Base-by-base conservation (phyloP, 2,329 filamentous ascomycete genomes). In the Mycosphaerelloides madeirae region DNA sequence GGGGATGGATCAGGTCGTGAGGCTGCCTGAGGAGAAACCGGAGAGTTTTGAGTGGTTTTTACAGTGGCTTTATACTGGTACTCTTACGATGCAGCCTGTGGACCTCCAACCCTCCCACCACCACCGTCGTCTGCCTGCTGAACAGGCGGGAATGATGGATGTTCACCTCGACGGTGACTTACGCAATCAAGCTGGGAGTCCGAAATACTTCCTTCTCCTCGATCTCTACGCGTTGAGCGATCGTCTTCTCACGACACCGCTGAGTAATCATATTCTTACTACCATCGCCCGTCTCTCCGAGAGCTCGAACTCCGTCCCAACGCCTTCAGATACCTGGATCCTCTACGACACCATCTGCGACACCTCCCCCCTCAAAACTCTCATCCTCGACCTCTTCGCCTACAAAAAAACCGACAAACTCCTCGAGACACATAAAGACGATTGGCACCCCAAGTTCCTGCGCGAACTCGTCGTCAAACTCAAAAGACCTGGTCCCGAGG, bases 351-450 rank as follows among this genome's bases (percentile, higher is more conserved):
- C 55, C 1, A 67, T 74, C 35, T 61, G 64, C 33, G 65, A 68
- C 29, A 60, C 52, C 3, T 59, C 67, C 7, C 65, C 66, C 5
- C 44, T 76, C 15, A 55, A 68, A 11, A 54, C 58, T 6, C 60
- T 76, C 1, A 62, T 75, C 12, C 60, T 75, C 25, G 72, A 76
- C 48, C 63, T 76, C 7, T 76, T 75, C 56, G 69, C 70, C 1
- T 75, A 73, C 64, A 76, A 76, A 57, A 74, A 74, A 50, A 76
- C 72, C 29, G 72, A 74, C 51, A 66, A 68, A 15, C 51, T 76
- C 13, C 61, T 76, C 13, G 67, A 67, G 32, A 65, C 59, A 15
- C 72, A 76, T 51, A 61, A 60, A 42, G 71, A 75, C 47, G 60
- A 65, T 18, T 75, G 72, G 72, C 72, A 75, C 43, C 70, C 70